These are phyloP conservation scores for Penicillium expansum DNA, from an alignment of 2,329 filamentous ascomycete species.

Conservation along the genomic window DNA sequence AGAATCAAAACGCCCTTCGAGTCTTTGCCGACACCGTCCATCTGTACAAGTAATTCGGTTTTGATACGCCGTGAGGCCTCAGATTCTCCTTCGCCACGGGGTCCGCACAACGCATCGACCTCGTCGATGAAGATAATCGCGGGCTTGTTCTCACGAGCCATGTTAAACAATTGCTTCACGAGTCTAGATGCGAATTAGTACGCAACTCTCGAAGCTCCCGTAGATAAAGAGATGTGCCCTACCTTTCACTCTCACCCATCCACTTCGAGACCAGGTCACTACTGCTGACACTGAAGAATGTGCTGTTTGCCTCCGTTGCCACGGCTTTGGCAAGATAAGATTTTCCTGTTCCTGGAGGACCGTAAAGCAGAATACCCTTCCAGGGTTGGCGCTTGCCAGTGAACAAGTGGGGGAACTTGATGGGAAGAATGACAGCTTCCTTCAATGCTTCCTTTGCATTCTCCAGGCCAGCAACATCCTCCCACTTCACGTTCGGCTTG, in stretches of 20 bases:
- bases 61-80: conserved; percentile 97
- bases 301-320: conserved; percentile 96
- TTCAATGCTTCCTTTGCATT: conserved; percentile 94
- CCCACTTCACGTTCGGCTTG: conserved; percentile 95
- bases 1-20: conserved; percentile 90
- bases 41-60: conserved; percentile 96
- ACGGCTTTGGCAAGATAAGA: conserved; percentile 97
- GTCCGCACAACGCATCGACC: conserved; percentile 93
- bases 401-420: conserved; percentile 97
- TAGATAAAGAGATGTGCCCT: conserved; percentile 26
- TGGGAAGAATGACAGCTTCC: conserved; percentile 94
- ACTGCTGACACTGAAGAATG: conserved; percentile 97
- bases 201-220: neutral
- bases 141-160: conserved; percentile 96
- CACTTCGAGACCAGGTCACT: conserved; percentile 97
- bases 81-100: conserved; percentile 89
- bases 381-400: conserved; percentile 94
- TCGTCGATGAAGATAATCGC: conserved; percentile 99
- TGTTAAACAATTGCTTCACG: conserved; percentile 94
- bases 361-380: conserved; percentile 96
- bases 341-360: conserved; percentile 95
- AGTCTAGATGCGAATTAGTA: conserved; percentile 55
- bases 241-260: conserved; percentile 99
- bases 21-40: conserved; percentile 98
- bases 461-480: conserved; percentile 94